Evolutionary conservation across 2,329 filamentous ascomycete species (phyloP), one percentile per base, ranked within the genome.

Genomic region (Phialophora chinensis): DNA sequence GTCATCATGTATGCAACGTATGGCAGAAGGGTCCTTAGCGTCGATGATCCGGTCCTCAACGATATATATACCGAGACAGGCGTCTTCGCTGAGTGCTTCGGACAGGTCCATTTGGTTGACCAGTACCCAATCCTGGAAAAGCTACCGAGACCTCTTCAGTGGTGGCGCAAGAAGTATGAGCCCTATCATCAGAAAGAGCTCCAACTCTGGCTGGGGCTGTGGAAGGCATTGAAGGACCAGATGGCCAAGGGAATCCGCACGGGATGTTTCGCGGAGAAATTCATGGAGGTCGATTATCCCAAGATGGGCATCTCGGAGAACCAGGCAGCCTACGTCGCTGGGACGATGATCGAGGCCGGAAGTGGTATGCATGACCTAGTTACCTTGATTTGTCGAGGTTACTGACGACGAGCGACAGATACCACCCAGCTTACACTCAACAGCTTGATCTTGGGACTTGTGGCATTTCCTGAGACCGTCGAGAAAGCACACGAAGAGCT

Each of bases 291-390:
- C 5, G 49, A 63, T 17, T 63, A 63, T 23, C 65, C 74, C 14
- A 72, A 73, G n/a, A 75, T 77, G 60, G 76, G 75, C 8, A 73
- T 79, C 50, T 74, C 65, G 42, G 76, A 78, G 50, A 71, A 77
- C 4, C 75, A 77, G 67, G 76, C 75, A 4, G 75, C 76, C 1
- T 78, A 76, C 49, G 67, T 78, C 10, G 75, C 77, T 0, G 76
- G 76, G 8, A 74, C 72, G 59, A 54, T 67, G 60, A 59, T 67
- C 17, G 61, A 64, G 42, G 65, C 60, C 25, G 65, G 65, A 14
- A 56, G 53, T 66, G 62, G 53, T 65, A 49, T 53, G 55, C 25
- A 23, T 50, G 23, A 58, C 7, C 31, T 56, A 7, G 14, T 12
- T 23, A 75, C 75, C 10, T 68, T 68, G 73, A 1, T 72, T 72